phyloP scores from a whole-genome alignment of 257 asterid genomes.

The Lycium ferocissimum region DNA sequence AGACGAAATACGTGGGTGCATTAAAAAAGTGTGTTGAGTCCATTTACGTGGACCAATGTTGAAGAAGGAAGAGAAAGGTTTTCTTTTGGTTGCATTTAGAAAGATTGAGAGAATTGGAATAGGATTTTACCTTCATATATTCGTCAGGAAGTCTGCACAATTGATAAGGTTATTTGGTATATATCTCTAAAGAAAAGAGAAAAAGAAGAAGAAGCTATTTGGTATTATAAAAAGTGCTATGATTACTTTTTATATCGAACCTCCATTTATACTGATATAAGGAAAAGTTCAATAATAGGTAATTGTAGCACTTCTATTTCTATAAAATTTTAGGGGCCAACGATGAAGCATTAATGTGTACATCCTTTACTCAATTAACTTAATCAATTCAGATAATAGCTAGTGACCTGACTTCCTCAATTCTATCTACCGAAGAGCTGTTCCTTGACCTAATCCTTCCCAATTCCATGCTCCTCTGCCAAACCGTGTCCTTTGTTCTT shows the following conservation, averaged over 20 bases:
- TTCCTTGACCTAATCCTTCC: not conserved
- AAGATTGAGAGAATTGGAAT: not conserved
- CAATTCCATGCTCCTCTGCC: not conserved
- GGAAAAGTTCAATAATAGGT: no score
- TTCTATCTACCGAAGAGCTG: not conserved
- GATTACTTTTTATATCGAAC: no score
- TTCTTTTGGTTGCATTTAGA: not conserved
- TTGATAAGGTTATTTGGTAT: not conserved
- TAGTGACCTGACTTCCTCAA: not conserved
- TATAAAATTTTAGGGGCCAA: no score
- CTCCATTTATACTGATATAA: no score
- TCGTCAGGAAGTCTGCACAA: not conserved
- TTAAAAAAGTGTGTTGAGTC: not conserved
- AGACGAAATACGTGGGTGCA: not conserved
- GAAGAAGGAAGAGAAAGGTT: not conserved
- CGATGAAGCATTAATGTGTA: no score
- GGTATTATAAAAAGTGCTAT: no score
- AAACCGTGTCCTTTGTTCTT: not conserved
- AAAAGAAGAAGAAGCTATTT: not conserved
- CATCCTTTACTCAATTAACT: not conserved
- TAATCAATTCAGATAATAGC: not conserved
- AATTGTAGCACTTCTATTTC: no score
- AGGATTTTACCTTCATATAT: not conserved
- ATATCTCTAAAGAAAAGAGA: not conserved
- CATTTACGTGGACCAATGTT: not conserved